These are phyloP conservation scores for Aspergillus neoniger DNA, from an alignment of 2,329 filamentous ascomycete species.

Conservation along the genomic window DNA sequence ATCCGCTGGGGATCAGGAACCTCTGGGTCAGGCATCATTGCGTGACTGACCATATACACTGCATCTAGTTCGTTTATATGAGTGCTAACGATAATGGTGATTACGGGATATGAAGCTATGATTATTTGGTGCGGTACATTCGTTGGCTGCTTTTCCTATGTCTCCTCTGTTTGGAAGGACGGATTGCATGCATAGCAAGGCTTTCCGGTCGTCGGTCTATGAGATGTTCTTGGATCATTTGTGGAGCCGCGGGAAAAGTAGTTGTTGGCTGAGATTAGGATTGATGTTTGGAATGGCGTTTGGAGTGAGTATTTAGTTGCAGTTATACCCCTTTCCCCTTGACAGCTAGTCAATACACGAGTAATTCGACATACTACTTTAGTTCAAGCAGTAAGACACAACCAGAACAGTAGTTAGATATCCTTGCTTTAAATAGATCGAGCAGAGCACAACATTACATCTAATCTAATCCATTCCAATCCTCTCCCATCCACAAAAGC, in stretches of 20 bases:
- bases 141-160: background rate
- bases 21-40: constrained; percentile 40
- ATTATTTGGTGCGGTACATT: background rate
- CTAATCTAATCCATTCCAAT: too few species aligned
- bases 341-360: background rate
- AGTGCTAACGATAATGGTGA: background rate
- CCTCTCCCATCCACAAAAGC: too few species aligned
- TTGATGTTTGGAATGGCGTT: background rate
- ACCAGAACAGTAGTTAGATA: too few species aligned
- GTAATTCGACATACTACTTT: too few species aligned
- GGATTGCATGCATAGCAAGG: background rate
- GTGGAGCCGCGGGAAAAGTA: background rate
- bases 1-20: constrained; percentile 46
- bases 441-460: too few species aligned
- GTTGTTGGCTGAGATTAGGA: background rate
- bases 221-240: background rate
- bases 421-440: too few species aligned
- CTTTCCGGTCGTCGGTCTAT: background rate
- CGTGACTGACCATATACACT: constrained; percentile 21
- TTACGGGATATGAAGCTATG: background rate
- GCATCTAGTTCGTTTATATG: background rate
- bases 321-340: background rate
- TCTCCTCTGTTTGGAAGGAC: background rate
- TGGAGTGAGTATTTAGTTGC: background rate
- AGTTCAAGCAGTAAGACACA: too few species aligned